Percentiles rank a stretch among this genome's conserved stretches.
Conservation (phyloP, 495 filamentous ascomycete species). For the Oidiodendron maius region DNA sequence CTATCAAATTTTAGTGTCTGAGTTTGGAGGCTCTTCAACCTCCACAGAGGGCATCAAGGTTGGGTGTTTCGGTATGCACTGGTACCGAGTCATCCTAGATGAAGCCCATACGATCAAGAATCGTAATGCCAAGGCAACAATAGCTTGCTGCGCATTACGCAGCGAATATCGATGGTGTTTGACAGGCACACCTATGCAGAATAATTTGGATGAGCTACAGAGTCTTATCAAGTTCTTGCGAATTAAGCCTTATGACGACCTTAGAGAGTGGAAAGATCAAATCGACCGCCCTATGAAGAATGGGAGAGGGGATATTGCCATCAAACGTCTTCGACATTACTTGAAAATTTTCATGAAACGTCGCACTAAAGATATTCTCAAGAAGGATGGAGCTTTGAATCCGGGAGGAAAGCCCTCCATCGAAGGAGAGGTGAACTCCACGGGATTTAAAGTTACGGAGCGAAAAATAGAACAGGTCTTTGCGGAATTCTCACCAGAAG, state of each 20-base stretch:
- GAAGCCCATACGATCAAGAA: slow-evolving; percentile 99
- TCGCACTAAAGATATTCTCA: slow-evolving; percentile 90
- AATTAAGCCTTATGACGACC: slow-evolving; percentile 83
- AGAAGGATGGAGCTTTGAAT: slow-evolving; percentile 70
- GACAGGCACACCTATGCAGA: slow-evolving; percentile 94
- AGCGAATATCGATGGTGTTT: slow-evolving; percentile 92
- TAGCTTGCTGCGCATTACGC: slow-evolving; percentile 75
- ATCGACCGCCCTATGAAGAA: slow-evolving; percentile 83
- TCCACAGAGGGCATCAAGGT: slow-evolving; percentile 49
- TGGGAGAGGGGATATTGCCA: slow-evolving; percentile 81
- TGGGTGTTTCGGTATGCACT: slow-evolving; percentile 85
- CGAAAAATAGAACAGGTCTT: slow-evolving; percentile 79
- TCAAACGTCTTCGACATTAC: slow-evolving; percentile 73
- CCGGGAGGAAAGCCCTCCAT: slow-evolving; percentile 53
- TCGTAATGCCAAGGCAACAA: slow-evolving; percentile 87
- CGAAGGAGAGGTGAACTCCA: slow-evolving; percentile 37
- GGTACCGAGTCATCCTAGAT: slow-evolving; percentile 93
- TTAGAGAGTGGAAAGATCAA: slow-evolving; percentile 78
- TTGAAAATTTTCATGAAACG: slow-evolving; percentile 96
- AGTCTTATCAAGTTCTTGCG: slow-evolving; percentile 86
- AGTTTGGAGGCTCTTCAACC: slow-evolving; percentile 60
- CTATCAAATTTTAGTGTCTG: slow-evolving; percentile 89
- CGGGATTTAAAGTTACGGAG: slow-evolving; percentile 78
- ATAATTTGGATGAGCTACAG: slow-evolving; percentile 95
- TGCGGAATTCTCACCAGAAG: slow-evolving; percentile 71